Percentiles rank a stretch among this genome's conserved stretches.
Conservation (phyloP, 139 green algal species). For the Closterium sp. region DNA sequence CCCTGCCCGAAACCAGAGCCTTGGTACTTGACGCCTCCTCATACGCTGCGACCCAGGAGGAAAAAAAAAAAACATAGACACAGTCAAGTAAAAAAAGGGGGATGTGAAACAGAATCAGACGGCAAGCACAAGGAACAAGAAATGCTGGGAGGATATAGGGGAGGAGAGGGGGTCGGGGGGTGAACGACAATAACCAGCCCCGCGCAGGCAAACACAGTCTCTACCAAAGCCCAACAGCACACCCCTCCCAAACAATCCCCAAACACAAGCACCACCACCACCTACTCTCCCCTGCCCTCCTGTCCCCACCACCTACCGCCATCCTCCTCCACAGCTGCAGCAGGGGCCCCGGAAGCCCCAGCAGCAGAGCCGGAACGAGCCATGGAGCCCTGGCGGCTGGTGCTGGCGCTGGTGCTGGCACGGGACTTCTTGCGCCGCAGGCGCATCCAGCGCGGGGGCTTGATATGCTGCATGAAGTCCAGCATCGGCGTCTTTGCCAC, state of each 20-base stretch:
- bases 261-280: background rate
- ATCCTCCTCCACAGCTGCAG: background rate
- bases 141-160: no score
- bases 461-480: background rate
- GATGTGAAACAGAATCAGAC: no score
- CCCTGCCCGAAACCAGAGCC: background rate
- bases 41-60: background rate
- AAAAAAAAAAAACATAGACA: background rate
- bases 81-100: no score
- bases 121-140: no score
- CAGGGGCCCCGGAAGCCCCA: background rate
- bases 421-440: background rate
- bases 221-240: background rate
- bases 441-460: background rate
- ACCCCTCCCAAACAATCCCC: background rate
- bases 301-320: background rate
- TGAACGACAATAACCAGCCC: no score
- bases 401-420: background rate
- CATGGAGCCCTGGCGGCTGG: background rate
- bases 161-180: no score
- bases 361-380: background rate
- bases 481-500: background rate
- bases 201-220: background rate
- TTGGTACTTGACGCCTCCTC: background rate
- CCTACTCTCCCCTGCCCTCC: background rate